Evolutionary conservation across 2,329 filamentous ascomycete species (phyloP), one percentile per base, ranked within the genome.

Genomic region (Claviceps africana): DNA sequence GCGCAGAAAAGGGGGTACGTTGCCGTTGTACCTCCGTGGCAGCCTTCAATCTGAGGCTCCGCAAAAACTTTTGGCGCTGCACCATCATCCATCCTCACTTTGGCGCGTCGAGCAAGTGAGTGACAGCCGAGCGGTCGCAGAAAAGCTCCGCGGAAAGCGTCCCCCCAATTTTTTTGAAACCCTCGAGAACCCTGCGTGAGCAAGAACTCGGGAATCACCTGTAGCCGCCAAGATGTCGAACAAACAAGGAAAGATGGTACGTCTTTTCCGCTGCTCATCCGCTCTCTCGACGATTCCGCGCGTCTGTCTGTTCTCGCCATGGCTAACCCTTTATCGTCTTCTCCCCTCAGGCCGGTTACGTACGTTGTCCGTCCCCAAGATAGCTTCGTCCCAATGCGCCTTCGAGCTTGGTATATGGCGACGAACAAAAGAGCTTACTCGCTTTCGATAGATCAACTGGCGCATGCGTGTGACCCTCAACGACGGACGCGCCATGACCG

Each of bases 201-300:
- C 61, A 63, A 60, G 57, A 55, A 59, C 60, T 62, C 62, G 54
- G 46, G 17, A 37, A 17, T 47, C 58, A n/a, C n/a, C n/a, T n/a
- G n/a, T 52, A 51, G 48, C 53, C 51, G 44, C 33, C 60, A 68
- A 65, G 31, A 69, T 69, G 68, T 66, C 67, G 55, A 70, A 95
- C 80, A 95, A 95, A 73, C 90, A 96, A 73, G 93, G 93, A 73
- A 97, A 98, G 80, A 97, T 98, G 93, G 93, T 97, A 77, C 79
- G 88, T 56, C 61, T 58, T 25, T 58, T 62, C 22, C 61, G 42
- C 62, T 62, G 60, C 50, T 62, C 67, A 61, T 67, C 63, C 67
- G 53, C 58, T 65, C 66, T 69, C 65, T 70, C 28, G 40, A 31
- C 30, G 33, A 21, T 39, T 17, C 21, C 37, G 25, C 43, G 35